Evolutionary conservation across 2,329 filamentous ascomycete genomes (phyloP), one percentile per base, ranked within the genome.

Genomic region (Phialophora chinensis): DNA sequence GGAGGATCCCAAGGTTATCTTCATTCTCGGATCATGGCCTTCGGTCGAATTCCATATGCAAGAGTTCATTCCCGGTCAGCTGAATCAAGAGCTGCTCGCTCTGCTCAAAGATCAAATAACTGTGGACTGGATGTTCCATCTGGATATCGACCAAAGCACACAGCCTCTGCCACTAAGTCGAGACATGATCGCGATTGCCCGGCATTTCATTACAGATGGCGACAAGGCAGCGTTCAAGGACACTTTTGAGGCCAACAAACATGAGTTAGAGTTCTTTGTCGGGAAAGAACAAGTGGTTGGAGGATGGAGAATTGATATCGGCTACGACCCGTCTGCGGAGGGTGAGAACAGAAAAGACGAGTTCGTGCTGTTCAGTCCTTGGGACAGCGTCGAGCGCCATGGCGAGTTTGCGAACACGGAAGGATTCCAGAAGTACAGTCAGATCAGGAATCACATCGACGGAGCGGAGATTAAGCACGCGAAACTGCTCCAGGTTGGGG

Each of bases 21-120:
- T 83, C 71, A 75, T 84, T 12, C 58, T 84, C 7, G 82, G 81
- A 8, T 78, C 77, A 66, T 84, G 82, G 82, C 74, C 77, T 1
- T 82, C 79, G 2, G 71, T 81, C 2, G 73, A 73, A 1, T 75
- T 78, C 60, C 82, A 85, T 60, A 72, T 77, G 63, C 72, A 78
- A 1, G 73, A 77, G 1, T 84, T 82, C 74, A 78, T 84, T 4
- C 77, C 79, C 0, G 78, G 80, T 0, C 52, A 72, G 12, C 75
- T 75, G 0, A 84, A 85, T 63, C 78, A 81, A 67, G 72, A 72
- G 1, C 14, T 82, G 2, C 70, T 84, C 1, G 69, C 72, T 10
- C 67, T 71, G 20, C 66, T 84, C 3, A 73, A 76, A 53, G 76
- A 75, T 5, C 71, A 76, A 17, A n/a, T 83, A 5, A 76, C 73